Conservation (phyloP, 2,329 filamentous ascomycete genomes). For the Microdochium trichocladiopsis region DNA sequence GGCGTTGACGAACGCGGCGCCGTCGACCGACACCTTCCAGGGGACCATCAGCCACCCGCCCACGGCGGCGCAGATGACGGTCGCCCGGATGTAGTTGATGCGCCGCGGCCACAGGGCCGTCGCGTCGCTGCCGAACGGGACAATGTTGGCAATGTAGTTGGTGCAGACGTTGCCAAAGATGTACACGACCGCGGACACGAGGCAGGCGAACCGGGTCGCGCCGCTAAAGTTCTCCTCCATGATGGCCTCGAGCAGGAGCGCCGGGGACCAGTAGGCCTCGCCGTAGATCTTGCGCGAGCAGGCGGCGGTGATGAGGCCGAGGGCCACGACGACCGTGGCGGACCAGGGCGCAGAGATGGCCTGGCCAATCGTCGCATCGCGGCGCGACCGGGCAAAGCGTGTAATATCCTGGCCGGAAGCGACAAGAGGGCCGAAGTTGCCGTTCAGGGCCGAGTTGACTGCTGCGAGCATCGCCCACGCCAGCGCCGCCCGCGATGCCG, state of each 20-base stretch:
- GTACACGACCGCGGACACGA: neutral
- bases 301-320: neutral
- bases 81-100: neutral
- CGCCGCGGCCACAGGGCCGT: neutral
- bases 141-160: neutral
- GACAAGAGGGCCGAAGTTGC: neutral
- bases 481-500: neutral
- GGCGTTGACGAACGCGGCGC: conserved; percentile 15
- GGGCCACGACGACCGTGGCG: neutral
- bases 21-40: conserved; percentile 16
- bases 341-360: neutral
- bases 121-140: neutral
- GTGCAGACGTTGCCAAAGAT: neutral
- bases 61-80: neutral
- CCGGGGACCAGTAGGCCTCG: neutral
- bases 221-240: neutral
- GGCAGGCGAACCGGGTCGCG: neutral
- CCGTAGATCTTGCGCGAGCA: neutral
- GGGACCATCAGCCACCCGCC: conserved; percentile 10
- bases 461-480: neutral
- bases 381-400: neutral
- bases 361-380: neutral
- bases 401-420: neutral
- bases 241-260: neutral
- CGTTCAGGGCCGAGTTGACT: neutral